Percentiles rank a stretch among this genome's conserved stretches.
These are phyloP conservation scores for Plasmodium sp. DNA, from an alignment of 169 alveolate genomes.

Conservation along the genomic window DNA sequence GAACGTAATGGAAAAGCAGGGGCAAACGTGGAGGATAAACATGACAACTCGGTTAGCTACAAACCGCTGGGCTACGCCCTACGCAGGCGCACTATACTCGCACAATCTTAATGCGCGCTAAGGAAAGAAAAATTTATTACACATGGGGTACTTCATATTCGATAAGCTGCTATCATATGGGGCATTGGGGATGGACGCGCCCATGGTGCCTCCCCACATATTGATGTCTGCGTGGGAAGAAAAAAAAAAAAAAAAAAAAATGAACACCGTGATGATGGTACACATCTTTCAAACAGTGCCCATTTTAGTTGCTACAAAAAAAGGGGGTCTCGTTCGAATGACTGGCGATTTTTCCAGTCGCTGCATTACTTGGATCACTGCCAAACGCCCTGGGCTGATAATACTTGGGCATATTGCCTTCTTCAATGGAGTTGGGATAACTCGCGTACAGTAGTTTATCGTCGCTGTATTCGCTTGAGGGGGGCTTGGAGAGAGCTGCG, in stretches of 20 bases:
- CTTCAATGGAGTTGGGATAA: conserved; percentile 16
- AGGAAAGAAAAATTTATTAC: conserved; percentile 16
- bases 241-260: neutral
- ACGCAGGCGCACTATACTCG: neutral
- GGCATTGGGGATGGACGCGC: neutral
- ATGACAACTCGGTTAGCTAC: neutral
- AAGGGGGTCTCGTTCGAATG: neutral
- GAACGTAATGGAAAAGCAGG: neutral
- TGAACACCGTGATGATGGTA: neutral
- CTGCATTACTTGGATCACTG: conserved; percentile 10
- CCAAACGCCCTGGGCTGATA: conserved; percentile 10
- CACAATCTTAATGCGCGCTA: neutral
- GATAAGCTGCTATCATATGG: neutral
- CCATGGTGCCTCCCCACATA: conserved; percentile 26
- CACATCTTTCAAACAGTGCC: neutral
- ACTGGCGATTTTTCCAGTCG: neutral
- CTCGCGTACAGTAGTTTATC: conserved; percentile 15
- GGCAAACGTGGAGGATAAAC: neutral
- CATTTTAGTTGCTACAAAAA: neutral
- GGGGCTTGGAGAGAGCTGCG: conserved; percentile 1
- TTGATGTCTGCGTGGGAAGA: neutral
- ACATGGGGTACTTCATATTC: conserved; percentile 31
- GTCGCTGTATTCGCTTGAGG: conserved; percentile 14
- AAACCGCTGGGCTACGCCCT: neutral
- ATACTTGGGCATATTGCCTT: conserved; percentile 22